Evolutionary conservation across 768 basidiomycete genomes (phyloP), one percentile per base, ranked within the genome.

Genomic region (Lepiota brunneoincarnata): DNA sequence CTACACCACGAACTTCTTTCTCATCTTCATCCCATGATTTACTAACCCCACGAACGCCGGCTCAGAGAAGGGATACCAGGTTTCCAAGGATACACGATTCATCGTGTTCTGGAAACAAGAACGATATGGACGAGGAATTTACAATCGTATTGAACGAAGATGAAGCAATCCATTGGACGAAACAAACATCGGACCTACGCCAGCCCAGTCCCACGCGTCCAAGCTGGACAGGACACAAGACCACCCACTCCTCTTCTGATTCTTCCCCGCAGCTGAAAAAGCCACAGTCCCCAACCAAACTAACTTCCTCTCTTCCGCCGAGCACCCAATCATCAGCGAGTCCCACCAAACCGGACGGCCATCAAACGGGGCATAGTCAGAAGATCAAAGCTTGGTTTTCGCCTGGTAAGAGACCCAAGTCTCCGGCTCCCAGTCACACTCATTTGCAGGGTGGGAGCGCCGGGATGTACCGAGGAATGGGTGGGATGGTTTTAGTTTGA

Each of bases 111-210:
- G n/a, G 28, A 11, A 37, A 35, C 21, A 26, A n/a, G 20, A 35
- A 45, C 6, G 44, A 44, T 17, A 37, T 17, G 40, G 50, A 51
- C 23, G 51, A 52, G 7, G 52, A 31, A 5, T 54, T 54, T 28
- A 40, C 52, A 10, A 39, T 54, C 11, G 52, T 54, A 20, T 31
- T 39, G 36, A 54, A 38, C 7, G 52, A 39, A n/a, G 52, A 54
- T 6, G 52, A 54, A 10, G 52, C 44, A 18, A 31, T 46, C 14
- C 52, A 54, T 31, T 45, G 44, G 36, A 53, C 51, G 4, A 53
- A 53, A 28, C 51, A 53, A 45, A 54, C 52, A 26, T 45, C 52
- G 6, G 52, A 54, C 31, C 26, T 54, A 38, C 43, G 50, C 28
- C 50, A 46, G 39, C 52, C 24, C 3, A 54, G 52, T 39, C 52